These are phyloP conservation scores for Microcera coccophila DNA, from an alignment of 2,329 filamentous ascomycete genomes.

Conservation along the genomic window DNA sequence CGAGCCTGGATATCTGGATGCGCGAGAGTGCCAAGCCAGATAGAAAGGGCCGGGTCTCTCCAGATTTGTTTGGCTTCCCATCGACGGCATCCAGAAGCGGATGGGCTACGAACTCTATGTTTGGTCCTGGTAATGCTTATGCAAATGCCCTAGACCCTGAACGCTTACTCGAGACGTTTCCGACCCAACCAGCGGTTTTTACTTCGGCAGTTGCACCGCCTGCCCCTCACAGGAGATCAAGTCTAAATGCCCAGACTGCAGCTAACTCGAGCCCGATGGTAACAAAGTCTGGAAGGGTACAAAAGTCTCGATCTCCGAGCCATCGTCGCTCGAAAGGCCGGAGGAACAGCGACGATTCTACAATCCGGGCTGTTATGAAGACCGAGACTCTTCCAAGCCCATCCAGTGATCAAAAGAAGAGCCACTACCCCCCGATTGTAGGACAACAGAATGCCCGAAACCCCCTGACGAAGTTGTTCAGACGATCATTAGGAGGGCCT, in stretches of 20 bases:
- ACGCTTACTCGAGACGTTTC: conserved; percentile 45
- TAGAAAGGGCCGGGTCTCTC: conserved; percentile 36
- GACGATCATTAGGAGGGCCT: conserved; percentile 43
- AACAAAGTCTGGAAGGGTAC: conserved; percentile 13
- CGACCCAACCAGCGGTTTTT: conserved; percentile 39
- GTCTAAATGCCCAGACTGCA: conserved; percentile 47
- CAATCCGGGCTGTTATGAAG: conserved; percentile 23
- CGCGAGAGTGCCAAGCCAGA: conserved; percentile 47
- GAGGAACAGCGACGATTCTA: conserved; percentile 32
- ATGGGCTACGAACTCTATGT: conserved; percentile 49
- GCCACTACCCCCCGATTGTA: conserved; percentile 49
- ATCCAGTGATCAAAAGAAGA: conserved; percentile 33
- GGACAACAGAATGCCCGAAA: conserved; percentile 42
- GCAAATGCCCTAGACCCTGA: conserved; percentile 32
- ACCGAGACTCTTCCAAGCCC: conserved; percentile 25
- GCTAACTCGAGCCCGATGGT: conserved; percentile 18
- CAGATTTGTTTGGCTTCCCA: conserved; percentile 55
- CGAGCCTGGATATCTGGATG: conserved; percentile 57
- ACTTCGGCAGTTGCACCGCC: conserved; percentile 40
- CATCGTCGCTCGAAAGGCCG: conserved; percentile 10
- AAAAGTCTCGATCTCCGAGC: conserved; percentile 11
- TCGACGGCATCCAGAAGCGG: conserved; percentile 31
- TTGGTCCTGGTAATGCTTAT: conserved; percentile 31
- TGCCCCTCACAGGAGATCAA: conserved; percentile 51
- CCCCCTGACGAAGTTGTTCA: conserved; percentile 49